These are phyloP conservation scores for Candida manassasensis DNA, from an alignment of 805 yeast genomes.

Conservation along the genomic window DNA sequence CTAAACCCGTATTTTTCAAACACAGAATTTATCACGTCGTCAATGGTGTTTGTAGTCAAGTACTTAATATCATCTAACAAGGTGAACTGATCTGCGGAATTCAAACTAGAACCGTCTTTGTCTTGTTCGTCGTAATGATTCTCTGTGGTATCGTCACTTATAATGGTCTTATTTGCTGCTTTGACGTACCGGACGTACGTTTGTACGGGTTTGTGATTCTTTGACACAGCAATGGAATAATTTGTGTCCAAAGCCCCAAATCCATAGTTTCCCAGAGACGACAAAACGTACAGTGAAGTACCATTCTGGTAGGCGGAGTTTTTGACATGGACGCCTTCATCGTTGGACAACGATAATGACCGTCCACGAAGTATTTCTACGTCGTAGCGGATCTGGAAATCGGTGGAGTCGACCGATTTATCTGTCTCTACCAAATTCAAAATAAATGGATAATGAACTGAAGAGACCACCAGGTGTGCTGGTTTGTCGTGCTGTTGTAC, in stretches of 20 bases:
- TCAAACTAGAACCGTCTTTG: background rate
- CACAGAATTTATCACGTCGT: background rate
- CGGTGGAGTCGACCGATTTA: slow-evolving; percentile 4
- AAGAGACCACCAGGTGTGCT: slow-evolving; percentile 1
- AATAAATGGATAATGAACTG: slow-evolving; percentile 24
- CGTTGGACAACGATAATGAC: slow-evolving; percentile 11
- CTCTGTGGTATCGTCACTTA: slow-evolving; percentile 9
- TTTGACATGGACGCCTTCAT: slow-evolving; percentile 12
- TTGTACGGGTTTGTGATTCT: background rate
- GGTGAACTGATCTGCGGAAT: background rate
- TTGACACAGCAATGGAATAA: slow-evolving; percentile 13
- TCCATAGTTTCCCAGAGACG: slow-evolving; percentile 28
- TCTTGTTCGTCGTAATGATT: background rate
- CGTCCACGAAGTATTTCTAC: slow-evolving; percentile 8
- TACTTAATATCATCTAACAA: background rate
- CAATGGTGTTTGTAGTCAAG: background rate
- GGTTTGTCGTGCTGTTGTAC: slow-evolving; percentile 15
- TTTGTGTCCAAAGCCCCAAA: slow-evolving; percentile 26
- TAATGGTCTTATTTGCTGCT: slow-evolving; percentile 29
- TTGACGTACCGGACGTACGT: slow-evolving; percentile 28
- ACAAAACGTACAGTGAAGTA: slow-evolving; percentile 19
- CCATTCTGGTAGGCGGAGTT: slow-evolving; percentile 25
- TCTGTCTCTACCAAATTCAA: slow-evolving; percentile 10
- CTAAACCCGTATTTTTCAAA: background rate
- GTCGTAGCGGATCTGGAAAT: slow-evolving; percentile 16